phyloP scores from a whole-genome alignment of 2,329 filamentous ascomycete genomes.

The Didymella exigua region DNA sequence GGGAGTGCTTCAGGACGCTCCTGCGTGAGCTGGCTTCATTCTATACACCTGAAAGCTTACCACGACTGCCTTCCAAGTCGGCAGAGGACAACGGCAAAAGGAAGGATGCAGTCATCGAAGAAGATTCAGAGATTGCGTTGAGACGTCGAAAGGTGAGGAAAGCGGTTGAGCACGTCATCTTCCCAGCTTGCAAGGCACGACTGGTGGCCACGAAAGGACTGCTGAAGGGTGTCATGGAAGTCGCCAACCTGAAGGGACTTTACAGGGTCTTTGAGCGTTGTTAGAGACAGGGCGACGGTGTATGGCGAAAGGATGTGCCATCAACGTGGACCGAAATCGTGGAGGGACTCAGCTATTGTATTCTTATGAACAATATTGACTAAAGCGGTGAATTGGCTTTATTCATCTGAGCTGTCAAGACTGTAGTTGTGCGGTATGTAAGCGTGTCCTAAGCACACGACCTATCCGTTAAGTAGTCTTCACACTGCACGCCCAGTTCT shows the following conservation, averaged over 20 bases:
- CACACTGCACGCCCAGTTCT: neutral
- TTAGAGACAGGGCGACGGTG: conserved; percentile 51
- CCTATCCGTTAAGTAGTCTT: conserved; percentile 14
- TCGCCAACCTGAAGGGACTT: conserved; percentile 88
- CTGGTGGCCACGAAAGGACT: conserved; percentile 81
- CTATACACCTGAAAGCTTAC: conserved; percentile 86
- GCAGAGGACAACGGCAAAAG: conserved; percentile 51
- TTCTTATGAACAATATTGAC: neutral
- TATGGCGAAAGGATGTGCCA: no score
- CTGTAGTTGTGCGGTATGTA: neutral
- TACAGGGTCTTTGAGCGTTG: conserved; percentile 96
- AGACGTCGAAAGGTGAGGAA: conserved; percentile 73
- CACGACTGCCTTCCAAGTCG: conserved; percentile 50
- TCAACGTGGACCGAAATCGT: no score
- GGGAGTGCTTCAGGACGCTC: conserved; percentile 82
- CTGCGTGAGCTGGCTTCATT: conserved; percentile 86
- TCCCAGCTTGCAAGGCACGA: conserved; percentile 83
- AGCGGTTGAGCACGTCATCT: conserved; percentile 83
- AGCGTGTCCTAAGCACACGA: conserved; percentile 1
- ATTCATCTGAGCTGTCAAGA: neutral
- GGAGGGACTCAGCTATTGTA: neutral
- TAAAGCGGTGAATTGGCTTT: neutral
- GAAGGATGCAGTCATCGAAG: conserved; percentile 28
- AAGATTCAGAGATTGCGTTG: conserved; percentile 50
- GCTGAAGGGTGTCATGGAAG: conserved; percentile 79